Conservation (phyloP, 139 green algal species). For the Chlorella vulgaris region DNA sequence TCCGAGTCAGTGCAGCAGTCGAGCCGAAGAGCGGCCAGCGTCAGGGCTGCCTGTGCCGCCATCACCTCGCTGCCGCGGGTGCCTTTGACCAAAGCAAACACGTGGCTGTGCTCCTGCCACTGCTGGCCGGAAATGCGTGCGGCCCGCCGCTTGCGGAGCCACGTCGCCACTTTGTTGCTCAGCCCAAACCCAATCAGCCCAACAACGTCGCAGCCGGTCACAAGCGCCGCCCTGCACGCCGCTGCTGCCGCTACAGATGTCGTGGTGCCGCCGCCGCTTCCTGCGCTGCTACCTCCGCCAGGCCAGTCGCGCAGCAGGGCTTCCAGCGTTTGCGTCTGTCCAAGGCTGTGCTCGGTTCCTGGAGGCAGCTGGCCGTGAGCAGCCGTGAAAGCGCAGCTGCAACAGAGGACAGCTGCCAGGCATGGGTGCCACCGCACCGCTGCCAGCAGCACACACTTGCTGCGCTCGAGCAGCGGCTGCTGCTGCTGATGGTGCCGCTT, state of each 20-base stretch:
- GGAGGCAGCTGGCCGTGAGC: background rate
- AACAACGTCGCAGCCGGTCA: background rate
- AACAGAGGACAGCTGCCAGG: background rate
- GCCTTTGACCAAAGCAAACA: no score
- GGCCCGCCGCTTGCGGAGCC: no score
- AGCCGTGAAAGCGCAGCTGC: background rate
- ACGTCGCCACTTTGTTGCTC: no score
- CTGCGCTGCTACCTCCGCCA: background rate
- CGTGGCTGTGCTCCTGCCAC: background rate
- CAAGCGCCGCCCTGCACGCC: background rate
- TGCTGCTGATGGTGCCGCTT: background rate
- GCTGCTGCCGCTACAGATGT: background rate
- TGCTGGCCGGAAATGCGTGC: background rate
- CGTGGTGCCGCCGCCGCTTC: background rate
- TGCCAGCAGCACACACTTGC: conserved; percentile 6
- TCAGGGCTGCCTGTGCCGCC: background rate
- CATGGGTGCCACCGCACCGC: background rate
- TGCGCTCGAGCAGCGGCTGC: background rate
- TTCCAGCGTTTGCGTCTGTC: background rate
- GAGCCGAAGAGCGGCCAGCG: background rate
- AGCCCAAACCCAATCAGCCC: background rate
- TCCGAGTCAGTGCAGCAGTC: no score
- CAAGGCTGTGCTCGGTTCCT: conserved; percentile 3
- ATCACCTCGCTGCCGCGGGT: background rate
- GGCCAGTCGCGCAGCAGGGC: conserved; percentile 5